Base-by-base conservation (phyloP, 129 eudicot genomes). In the Arctium lappa region DNA sequence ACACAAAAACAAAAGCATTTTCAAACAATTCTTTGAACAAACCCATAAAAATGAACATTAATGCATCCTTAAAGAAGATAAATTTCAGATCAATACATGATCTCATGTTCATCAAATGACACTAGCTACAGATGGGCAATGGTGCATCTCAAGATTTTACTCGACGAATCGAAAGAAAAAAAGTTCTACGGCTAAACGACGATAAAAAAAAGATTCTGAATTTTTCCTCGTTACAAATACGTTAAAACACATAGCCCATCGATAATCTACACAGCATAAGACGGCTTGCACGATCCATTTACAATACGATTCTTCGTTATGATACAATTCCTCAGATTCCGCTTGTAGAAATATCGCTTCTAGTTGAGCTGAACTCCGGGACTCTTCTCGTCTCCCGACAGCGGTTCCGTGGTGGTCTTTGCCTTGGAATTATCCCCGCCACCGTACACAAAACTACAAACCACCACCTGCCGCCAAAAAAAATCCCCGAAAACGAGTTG, bases 381-480 rank as follows among this genome's bases (percentile, higher is more conserved):
- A 72, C 79, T 82, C 36, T 83, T 86, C 22, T 88, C 90, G 1
- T 87, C 94, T 78, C 86, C 88, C 1, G 87, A 46, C 11, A 68
- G 89, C 12, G 86, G 80, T 75, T 92, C 94, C 27, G 82, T 9
- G 56, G 73, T 62, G 73, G 40, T 72, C 86, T 92, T 91, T 3
- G 82, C 82, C 88, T 89, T 91, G 0, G 88, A 27, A 88, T 81
- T 83, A 81, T 84, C 87, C 33, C 82, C 86, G 29, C 86, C 88
- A 37, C 98, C 98, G 50, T 87, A 95, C 11, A 95, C 83, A 79
- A 95, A 95, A 80, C 97, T 95, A 89, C 94, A 88, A 11, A 89
- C 94, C 72, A 95, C 91, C 37, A 89, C 97, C 98, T 95, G 92
- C 81, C 50, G 5, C 83, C 79, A 38, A 27, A 73, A 56, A 34